These are phyloP conservation scores for Coemansia sp. DNA, from an alignment of 192 early-diverging fungal genomes.

Conservation along the genomic window DNA sequence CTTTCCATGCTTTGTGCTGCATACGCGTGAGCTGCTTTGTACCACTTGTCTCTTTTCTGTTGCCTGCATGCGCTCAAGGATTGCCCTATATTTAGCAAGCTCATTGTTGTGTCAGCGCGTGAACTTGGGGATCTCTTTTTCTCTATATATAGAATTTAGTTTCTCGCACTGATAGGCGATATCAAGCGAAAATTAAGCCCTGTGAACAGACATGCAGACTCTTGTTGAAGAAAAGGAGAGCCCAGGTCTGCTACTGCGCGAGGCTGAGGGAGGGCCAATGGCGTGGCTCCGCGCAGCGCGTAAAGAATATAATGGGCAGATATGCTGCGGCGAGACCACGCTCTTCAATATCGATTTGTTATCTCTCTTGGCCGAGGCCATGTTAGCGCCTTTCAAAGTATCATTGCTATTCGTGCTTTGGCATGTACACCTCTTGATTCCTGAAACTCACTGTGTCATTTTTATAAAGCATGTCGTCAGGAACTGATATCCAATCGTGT, in stretches of 20 bases:
- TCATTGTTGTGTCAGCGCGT: not conserved
- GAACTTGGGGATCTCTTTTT: not conserved
- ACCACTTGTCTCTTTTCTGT: not conserved
- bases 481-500: conserved; percentile 23
- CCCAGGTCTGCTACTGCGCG: not conserved
- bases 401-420: not conserved
- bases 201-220: not conserved
- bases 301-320: not conserved
- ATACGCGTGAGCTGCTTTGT: not conserved
- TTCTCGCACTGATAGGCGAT: not conserved
- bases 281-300: not conserved
- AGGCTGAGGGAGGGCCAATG: not conserved
- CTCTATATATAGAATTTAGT: not conserved
- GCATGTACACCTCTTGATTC: not conserved
- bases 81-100: conserved; percentile 1
- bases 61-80: not conserved
- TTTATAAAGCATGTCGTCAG: conserved; percentile 1
- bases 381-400: not conserved
- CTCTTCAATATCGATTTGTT: not conserved
- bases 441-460: not conserved
- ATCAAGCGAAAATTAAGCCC: not conserved
- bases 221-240: not conserved
- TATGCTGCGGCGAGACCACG: conserved; percentile 3
- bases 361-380: not conserved
- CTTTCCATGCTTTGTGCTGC: not conserved